Conservation (phyloP, 495 filamentous ascomycete species). For the Tuber umbilicatum region DNA sequence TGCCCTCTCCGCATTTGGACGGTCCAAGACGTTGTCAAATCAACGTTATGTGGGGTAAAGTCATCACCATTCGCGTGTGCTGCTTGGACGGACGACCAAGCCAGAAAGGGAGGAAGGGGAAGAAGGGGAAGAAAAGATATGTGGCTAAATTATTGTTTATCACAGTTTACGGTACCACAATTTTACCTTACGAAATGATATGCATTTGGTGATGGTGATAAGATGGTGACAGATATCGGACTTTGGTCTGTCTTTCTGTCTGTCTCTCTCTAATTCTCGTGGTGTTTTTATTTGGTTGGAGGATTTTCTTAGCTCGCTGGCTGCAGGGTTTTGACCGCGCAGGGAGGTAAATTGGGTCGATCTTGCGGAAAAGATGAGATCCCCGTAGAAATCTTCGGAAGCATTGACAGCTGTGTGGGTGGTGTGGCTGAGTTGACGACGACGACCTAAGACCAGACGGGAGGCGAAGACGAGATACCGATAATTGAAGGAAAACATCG, state of each 20-base stretch:
- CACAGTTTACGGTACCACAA: neutral
- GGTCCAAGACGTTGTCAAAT: neutral
- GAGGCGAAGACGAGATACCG: neutral
- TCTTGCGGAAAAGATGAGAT: constrained; percentile 34
- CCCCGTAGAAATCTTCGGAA: constrained; percentile 27
- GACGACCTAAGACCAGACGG: neutral
- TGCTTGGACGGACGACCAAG: neutral
- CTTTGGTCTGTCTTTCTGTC: neutral
- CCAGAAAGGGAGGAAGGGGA: neutral
- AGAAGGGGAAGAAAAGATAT: neutral
- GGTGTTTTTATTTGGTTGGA: constrained; percentile 2
- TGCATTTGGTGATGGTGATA: neutral
- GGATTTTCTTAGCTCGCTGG: constrained; percentile 8
- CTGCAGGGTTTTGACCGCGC: neutral
- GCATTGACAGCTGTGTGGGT: constrained; percentile 18
- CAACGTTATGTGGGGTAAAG: constrained; percentile 2
- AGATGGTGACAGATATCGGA: neutral
- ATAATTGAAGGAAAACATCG: neutral
- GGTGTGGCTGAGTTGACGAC: constrained; percentile 8
- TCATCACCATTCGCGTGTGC: neutral
- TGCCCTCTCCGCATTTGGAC: neutral
- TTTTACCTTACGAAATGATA: constrained; percentile 3
- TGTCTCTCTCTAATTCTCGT: too few species aligned
- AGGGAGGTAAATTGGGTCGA: constrained; percentile 13
- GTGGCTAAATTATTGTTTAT: neutral